Conservation (phyloP, 768 basidiomycete species). For the Leccinum subtestaceum region DNA sequence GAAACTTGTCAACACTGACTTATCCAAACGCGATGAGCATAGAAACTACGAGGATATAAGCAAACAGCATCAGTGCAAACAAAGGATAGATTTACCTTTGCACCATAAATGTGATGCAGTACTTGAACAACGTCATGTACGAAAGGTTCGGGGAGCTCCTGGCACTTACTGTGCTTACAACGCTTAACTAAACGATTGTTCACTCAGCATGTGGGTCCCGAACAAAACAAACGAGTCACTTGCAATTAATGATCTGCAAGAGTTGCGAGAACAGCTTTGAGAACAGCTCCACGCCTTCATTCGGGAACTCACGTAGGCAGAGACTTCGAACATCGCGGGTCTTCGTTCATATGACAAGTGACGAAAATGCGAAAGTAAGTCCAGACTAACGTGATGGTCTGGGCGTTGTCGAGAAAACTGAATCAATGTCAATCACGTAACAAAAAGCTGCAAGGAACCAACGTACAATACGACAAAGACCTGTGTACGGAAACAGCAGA, state of each 20-base stretch:
- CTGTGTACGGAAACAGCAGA: background rate
- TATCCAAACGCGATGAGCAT: slow-evolving; percentile 27
- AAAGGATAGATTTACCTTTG: slow-evolving; percentile 12
- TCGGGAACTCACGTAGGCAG: slow-evolving; percentile 9
- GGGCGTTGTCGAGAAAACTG: slow-evolving; percentile 9
- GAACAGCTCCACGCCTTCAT: background rate
- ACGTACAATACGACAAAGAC: slow-evolving; percentile 12
- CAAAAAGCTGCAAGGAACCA: no score
- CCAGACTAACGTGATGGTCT: background rate
- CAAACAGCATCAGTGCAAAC: background rate
- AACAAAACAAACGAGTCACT: background rate
- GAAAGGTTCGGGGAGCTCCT: background rate
- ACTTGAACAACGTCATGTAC: slow-evolving; percentile 10
- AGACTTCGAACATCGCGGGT: background rate
- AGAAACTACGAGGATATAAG: slow-evolving; percentile 17
- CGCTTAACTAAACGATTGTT: background rate
- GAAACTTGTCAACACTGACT: slow-evolving; percentile 7
- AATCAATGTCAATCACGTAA: background rate
- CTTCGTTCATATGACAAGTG: slow-evolving; percentile 3
- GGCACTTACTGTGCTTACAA: slow-evolving; percentile 3
- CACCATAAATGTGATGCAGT: slow-evolving; percentile 18
- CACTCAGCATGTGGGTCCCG: background rate
- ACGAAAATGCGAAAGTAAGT: slow-evolving; percentile 5
- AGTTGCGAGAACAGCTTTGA: background rate
- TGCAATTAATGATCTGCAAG: slow-evolving; percentile 3